Evolutionary conservation across 768 basidiomycete genomes (phyloP).

Genomic region (Hygrocybe punicea): DNA sequence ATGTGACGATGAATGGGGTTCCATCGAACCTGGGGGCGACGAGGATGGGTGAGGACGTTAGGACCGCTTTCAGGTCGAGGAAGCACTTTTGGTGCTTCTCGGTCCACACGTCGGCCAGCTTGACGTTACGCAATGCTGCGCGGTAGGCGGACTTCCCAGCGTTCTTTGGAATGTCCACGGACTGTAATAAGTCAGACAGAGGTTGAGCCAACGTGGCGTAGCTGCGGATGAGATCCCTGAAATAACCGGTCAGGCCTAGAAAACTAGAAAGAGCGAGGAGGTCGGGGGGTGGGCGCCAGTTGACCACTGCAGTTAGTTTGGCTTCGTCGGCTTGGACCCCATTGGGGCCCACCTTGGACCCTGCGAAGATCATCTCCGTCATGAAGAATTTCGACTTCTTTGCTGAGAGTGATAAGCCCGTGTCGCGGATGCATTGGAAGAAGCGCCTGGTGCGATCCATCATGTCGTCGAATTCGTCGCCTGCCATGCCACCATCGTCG

Average conservation of each 20-base stretch:
- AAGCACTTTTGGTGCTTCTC: not conserved
- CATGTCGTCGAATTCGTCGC: constrained; percentile 30
- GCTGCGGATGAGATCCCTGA: constrained; percentile 31
- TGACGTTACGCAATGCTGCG: constrained; percentile 14
- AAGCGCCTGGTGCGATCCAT: constrained; percentile 23
- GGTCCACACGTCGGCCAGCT: constrained; percentile 17
- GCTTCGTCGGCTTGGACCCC: constrained; percentile 29
- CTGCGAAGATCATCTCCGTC: constrained; percentile 36
- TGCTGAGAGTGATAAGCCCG: constrained; percentile 35
- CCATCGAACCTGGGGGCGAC: constrained; percentile 17
- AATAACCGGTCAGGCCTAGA: constrained; percentile 36
- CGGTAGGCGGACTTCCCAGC: constrained; percentile 9
- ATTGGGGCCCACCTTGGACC: no score
- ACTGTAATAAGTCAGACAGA: constrained; percentile 27
- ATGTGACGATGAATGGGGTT: constrained; percentile 35
- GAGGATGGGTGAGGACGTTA: constrained; percentile 22
- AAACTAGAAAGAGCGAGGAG: constrained; percentile 31
- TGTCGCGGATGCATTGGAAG: constrained; percentile 26
- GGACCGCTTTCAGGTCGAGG: not conserved
- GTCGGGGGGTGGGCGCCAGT: constrained; percentile 30
- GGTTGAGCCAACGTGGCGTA: constrained; percentile 34
- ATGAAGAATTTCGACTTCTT: constrained; percentile 37
- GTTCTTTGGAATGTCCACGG: constrained; percentile 16
- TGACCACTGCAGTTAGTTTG: constrained; percentile 39
- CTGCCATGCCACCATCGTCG: constrained; percentile 36